Evolutionary conservation across 805 yeast species (phyloP), one percentile per base, ranked within the genome.

Genomic region (Wickerhamiella kurtzmanii): DNA sequence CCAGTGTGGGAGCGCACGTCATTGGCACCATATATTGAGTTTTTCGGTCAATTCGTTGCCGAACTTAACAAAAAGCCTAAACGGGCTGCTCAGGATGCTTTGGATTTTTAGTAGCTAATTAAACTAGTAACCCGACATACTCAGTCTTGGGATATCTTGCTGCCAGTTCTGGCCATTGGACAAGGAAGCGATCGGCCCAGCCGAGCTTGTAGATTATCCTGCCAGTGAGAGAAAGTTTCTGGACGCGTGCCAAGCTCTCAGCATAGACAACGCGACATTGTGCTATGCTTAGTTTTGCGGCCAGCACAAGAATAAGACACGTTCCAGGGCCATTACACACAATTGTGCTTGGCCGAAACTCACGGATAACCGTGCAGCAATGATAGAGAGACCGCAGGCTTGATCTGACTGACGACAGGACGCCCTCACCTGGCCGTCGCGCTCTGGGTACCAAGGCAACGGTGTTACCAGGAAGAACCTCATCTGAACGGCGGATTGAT

Each of bases 191-290:
- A 60, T 86, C 82, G 3, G 79, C 70, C 3, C 89, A 81, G 2
- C 79, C 70, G 3, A 92, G 66, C 2, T 86, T 86, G 51, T 82
- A 68, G 13, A 89, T 59, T 17, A 92, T 60, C 43, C 64, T 59
- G 0, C 97, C 98, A 16, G 88, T 78, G 28, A 87, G 64, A 58
- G 96, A 86, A 45, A 92, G 69, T 2, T 68, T 65, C 46, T 71
- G 68, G 8, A 87, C 95, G 38, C 97, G 68, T 0, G 97, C 96
- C 38, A 89, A 68, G 43, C 92, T 80, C 63, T 89, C 97, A 21
- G 89, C 68, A 58, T 89, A 92, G 1, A 92, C 62, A 20, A 92
- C 79, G 47, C 74, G 66, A 0, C 85, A 75, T 13, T 43, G 39
- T 37, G 49, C 44, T 22, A 56, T 21, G n/a, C n/a, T n/a, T 59